Percentiles rank a stretch among this genome's conserved stretches.
Conservation (phyloP, 345 rosid species). For the Adansonia digitata region DNA sequence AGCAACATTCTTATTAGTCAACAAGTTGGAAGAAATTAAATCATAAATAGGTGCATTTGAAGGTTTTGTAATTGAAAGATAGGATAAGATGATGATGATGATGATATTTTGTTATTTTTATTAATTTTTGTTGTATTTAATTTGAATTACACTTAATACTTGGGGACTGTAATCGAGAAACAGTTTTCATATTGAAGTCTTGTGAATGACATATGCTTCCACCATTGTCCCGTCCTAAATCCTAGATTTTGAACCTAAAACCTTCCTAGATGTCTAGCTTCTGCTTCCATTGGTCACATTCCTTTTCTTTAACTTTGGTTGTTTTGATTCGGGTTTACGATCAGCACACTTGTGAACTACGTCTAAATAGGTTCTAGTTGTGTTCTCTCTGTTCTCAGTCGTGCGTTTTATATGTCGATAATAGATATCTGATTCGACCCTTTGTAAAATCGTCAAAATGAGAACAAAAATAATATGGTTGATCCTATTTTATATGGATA, state of each 20-base stretch:
- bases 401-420: no score
- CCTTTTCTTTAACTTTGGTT: not conserved
- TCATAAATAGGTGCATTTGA: not conserved
- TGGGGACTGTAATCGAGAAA: not conserved
- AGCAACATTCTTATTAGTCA: slow-evolving; percentile 5
- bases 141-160: not conserved
- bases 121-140: not conserved
- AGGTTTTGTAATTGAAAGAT: not conserved
- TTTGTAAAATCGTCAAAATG: not conserved
- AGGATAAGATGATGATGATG: not conserved
- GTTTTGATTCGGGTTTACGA: slow-evolving; percentile 4
- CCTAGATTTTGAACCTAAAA: not conserved
- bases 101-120: not conserved
- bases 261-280: not conserved
- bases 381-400: not conserved
- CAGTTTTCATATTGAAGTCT: not conserved
- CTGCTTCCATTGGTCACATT: not conserved
- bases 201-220: not conserved
- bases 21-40: slow-evolving; percentile 1
- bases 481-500: not conserved
- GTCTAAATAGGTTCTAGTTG: slow-evolving; percentile 4
- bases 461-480: not conserved
- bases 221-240: not conserved
- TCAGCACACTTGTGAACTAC: not conserved
- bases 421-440: not conserved